phyloP scores from a whole-genome alignment of 2,329 filamentous ascomycete genomes.

The Elsinoe australis region DNA sequence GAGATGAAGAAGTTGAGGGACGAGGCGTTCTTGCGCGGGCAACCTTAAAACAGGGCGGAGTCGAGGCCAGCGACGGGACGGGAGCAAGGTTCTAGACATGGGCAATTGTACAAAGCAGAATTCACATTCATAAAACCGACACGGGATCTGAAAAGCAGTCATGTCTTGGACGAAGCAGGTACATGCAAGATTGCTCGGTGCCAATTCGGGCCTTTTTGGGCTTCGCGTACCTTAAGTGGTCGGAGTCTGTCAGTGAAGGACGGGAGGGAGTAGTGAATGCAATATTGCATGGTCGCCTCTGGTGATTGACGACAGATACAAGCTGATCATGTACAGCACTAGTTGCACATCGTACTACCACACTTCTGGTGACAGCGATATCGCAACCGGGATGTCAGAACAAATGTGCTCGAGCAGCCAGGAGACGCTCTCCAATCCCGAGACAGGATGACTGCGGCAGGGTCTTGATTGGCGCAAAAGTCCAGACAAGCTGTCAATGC shows the following conservation, averaged over 20 bases:
- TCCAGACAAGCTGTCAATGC: conserved; percentile 2
- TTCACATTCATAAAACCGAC: too few species aligned
- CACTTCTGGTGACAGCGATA: background rate
- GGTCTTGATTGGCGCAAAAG: conserved; percentile 7
- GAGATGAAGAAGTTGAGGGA: conserved; percentile 14
- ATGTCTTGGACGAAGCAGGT: conserved; percentile 1
- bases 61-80: too few species aligned
- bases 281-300: too few species aligned
- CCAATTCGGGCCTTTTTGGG: background rate
- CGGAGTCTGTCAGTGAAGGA: too few species aligned
- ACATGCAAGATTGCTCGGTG: background rate
- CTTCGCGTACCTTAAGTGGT: background rate
- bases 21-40: conserved; percentile 13
- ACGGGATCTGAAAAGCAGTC: background rate
- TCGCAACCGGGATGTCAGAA: background rate
- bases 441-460: conserved; percentile 4
- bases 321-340: too few species aligned
- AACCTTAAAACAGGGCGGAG: too few species aligned
- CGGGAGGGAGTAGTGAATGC: too few species aligned
- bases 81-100: too few species aligned
- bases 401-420: background rate
- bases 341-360: background rate
- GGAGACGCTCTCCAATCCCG: background rate
- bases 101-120: too few species aligned
- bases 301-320: too few species aligned